Base-by-base conservation (phyloP, 2,329 filamentous ascomycete species). In the Metarhizium robertsii region DNA sequence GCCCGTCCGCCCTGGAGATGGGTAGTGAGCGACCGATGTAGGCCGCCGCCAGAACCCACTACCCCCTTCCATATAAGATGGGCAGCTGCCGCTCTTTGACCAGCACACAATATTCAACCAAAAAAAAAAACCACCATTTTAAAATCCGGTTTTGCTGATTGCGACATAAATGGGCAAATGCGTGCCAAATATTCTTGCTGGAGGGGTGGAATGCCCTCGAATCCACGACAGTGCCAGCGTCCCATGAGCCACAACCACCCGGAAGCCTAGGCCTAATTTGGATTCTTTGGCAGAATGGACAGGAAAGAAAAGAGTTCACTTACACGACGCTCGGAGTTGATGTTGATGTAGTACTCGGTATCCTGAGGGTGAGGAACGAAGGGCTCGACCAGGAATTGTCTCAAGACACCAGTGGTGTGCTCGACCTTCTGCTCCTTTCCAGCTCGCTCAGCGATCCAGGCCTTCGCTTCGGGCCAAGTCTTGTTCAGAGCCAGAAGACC, bases 311-410 rank as follows among this genome's bases (percentile, higher is more conserved):
- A 18, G 7, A 55, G 53, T 56, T 58, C 59, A 85, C 91, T 85
- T 86, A 97, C 94, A 86, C 97, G 94, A 81, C 94, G 89, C 69
- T 96, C 92, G 61, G 94, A 97, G 84, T 96, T 94, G 81, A 99
- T 99, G 86, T 96, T 96, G 81, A 99, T 96, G 79, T 99, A 99
- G 81, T 97, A 97, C 78, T 99, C 94, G 62, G 92, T 96, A 73
- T 91, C 87, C 67, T 91, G 83, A 62, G 92, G 88, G 77, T 99
- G 94, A 68, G 92, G 94, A 60, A 97, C 92, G 70, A 99, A 97
- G 53, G 94, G 94, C 84, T 99, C 94, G 65, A 99, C 92, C 62
- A 99, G 81, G 83, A 99, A 99, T 69, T 95, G 89, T 73, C 92
- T 87, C 72, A 99, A 82, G 61, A 88, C 84, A 72, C 94, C 94